Base-by-base conservation (phyloP, 345 rosid species). In the Viola odorata region DNA sequence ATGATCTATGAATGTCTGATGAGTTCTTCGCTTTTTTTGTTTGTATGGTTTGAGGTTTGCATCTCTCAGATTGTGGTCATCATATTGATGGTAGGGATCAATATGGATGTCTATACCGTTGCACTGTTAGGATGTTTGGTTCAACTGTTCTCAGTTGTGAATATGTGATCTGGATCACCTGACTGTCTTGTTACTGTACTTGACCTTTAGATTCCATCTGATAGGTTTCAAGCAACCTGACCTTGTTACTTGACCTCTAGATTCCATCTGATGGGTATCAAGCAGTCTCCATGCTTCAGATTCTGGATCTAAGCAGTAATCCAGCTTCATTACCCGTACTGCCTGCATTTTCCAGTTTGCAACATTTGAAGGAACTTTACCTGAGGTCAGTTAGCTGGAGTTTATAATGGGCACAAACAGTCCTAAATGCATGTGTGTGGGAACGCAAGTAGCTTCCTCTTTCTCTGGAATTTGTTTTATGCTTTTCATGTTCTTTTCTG, bases 301-400 rank as follows among this genome's bases (percentile, higher is more conserved):
- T 89, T 66, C 77, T 89, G 71, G 96, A 92, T 70, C 76, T 92
- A 58, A 92, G 96, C 67, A 82, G 91, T 41, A 89, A 81, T 75
- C 79, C 76, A 49, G 77, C 75, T 80, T 80, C 89, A 10, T 69
- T 85, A 55, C 69, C 74, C 5, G 77, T 65, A 41, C 69, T 68
- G 78, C 91, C 90, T 12, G 70, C 76, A 59, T 92, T 92, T 79
- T 82, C 87, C 9, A 58, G 75, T 77, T 66, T 92, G 78, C 73
- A 75, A 61, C 87, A 75, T 53, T 78, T 92, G 71, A 83, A 81
- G 72, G 96, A 87, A 87, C 89, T 92, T 73, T 84, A 87, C 70
- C 75, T 92, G 57, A 87, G 98, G 98, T 92, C 58, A 65, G 78
- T 65, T n/a, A 32, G 42, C 45, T 38, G 71, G 51, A 54, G 68